Conservation (phyloP, 2,329 filamentous ascomycete species). For the Fusarium liriodendri region DNA sequence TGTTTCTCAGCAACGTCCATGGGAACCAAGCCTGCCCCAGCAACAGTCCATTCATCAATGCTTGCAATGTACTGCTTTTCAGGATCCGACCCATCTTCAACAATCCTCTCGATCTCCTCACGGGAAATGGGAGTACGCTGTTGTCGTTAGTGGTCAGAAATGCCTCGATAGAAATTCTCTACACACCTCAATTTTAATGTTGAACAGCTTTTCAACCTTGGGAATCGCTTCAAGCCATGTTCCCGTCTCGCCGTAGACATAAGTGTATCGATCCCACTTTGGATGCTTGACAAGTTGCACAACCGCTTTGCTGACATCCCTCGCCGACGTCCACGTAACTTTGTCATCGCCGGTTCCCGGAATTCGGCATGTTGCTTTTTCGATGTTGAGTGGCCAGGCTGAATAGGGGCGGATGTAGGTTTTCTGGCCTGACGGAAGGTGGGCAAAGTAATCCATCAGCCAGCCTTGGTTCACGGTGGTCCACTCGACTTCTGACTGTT, state of each 20-base stretch:
- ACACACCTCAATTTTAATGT: background rate
- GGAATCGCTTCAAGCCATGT: background rate
- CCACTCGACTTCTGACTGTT: background rate
- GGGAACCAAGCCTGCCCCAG: background rate
- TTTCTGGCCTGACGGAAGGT: background rate
- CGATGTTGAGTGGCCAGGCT: background rate
- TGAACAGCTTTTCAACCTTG: background rate
- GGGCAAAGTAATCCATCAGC: background rate
- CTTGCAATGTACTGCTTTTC: background rate
- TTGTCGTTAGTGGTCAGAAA: background rate
- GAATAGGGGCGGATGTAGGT: background rate
- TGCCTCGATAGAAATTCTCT: accelerated
- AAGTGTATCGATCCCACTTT: background rate
- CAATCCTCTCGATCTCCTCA: background rate
- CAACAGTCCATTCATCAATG: background rate
- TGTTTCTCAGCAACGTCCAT: background rate
- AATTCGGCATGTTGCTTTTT: background rate
- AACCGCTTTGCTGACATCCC: background rate
- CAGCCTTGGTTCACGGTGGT: background rate
- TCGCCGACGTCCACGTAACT: background rate
- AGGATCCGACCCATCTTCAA: background rate
- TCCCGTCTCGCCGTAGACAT: background rate
- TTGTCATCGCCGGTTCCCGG: background rate
- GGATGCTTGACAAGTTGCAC: background rate
- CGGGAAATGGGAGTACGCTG: background rate